phyloP scores from a whole-genome alignment of 2,329 filamentous ascomycete species.

The Exophiala oligosperma region DNA sequence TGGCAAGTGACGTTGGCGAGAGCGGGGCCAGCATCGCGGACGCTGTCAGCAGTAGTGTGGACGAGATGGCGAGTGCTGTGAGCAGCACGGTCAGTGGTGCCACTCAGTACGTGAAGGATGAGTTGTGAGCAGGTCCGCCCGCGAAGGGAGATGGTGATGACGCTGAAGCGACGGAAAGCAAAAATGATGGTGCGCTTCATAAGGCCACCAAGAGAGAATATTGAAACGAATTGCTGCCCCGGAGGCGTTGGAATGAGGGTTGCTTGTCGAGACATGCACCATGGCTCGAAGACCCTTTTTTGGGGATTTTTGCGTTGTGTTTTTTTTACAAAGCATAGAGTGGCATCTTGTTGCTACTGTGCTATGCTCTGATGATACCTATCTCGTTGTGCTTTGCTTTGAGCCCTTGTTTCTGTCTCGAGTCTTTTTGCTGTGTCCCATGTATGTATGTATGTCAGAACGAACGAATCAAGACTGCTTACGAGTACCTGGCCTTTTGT shows the following conservation, averaged over 20 bases:
- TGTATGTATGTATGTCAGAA: not conserved
- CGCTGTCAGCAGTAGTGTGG: constrained; percentile 43
- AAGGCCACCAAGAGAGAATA: not conserved
- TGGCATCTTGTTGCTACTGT: too few species aligned
- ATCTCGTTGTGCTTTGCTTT: not conserved
- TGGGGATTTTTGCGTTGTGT: not conserved
- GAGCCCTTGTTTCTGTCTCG: too few species aligned
- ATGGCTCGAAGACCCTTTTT: not conserved
- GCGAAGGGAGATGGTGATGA: not conserved
- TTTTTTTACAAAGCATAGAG: not conserved
- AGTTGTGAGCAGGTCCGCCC: constrained; percentile 43
- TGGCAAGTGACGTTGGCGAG: constrained; percentile 32
- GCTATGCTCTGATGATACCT: not conserved
- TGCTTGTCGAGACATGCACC: not conserved
- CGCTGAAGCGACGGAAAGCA: not conserved
- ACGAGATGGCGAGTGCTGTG: constrained; percentile 49
- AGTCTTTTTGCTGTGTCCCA: not conserved
- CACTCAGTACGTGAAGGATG: constrained; percentile 51
- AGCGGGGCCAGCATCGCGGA: constrained; percentile 36
- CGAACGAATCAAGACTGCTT: too few species aligned
- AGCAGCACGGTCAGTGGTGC: constrained; percentile 42
- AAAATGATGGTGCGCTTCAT: not conserved
- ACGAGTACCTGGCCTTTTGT: too few species aligned
- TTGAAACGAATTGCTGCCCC: not conserved
- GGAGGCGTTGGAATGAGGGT: not conserved